Percentiles rank a stretch among this genome's conserved stretches.
Conservation (phyloP, 2,329 filamentous ascomycete species). For the Botryotinia convoluta region DNA sequence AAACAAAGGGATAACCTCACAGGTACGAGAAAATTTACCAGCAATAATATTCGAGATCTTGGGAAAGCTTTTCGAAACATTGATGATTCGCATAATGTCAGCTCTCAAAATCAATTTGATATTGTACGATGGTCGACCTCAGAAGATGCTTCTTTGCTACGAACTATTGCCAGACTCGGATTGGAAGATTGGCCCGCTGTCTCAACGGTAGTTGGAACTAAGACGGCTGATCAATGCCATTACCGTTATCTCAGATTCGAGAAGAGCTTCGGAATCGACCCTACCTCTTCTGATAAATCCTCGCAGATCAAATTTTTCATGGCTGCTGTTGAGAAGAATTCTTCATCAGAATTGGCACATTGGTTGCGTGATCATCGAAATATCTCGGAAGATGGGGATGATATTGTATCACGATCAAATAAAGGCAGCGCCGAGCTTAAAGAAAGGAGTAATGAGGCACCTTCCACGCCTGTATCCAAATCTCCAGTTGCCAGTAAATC, state of each 20-base stretch:
- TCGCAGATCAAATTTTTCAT: not conserved
- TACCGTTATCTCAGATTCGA: conserved; percentile 6
- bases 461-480: not conserved
- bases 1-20: not conserved
- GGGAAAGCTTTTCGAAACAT: not conserved
- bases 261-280: conserved; percentile 5
- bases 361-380: not conserved
- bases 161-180: not conserved
- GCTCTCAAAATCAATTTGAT: not conserved
- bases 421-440: not conserved
- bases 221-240: not conserved
- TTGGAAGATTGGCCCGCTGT: not conserved
- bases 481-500: not conserved
- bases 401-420: not conserved
- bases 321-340: not conserved
- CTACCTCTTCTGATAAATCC: not conserved
- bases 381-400: not conserved
- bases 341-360: not conserved
- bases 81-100: not conserved
- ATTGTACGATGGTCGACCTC: not conserved
- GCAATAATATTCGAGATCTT: not conserved
- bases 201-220: not conserved
- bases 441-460: not conserved
- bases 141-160: conserved; percentile 1
- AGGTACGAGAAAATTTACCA: not conserved